Conservation (phyloP, 139 green algal genomes). For the Tetraselmis chui region DNA sequence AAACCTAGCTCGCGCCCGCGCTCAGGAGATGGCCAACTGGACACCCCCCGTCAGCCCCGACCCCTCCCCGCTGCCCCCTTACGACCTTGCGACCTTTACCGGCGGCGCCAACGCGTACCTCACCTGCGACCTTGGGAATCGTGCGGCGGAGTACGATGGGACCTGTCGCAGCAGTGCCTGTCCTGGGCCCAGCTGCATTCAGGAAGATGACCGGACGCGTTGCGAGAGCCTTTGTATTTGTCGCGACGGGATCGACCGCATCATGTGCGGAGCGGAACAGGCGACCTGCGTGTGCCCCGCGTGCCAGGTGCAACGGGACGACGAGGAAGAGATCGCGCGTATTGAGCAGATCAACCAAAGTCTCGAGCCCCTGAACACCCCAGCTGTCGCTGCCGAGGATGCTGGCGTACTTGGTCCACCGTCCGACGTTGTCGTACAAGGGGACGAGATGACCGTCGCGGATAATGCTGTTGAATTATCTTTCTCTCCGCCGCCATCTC, state of each 20-base stretch:
- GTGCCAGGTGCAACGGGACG: neutral
- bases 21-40: neutral
- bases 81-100: slow-evolving; percentile 39
- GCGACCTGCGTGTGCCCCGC: neutral
- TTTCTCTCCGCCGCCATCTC: too few relatives aligned
- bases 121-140: slow-evolving; percentile 31
- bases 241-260: neutral
- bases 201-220: neutral
- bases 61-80: slow-evolving; percentile 3
- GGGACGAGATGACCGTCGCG: too few relatives aligned
- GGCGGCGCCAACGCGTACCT: slow-evolving; percentile 50
- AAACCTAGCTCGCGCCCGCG: neutral
- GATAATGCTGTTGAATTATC: too few relatives aligned
- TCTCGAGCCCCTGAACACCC: neutral
- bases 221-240: neutral
- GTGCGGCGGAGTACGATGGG: slow-evolving; percentile 44
- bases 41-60: neutral
- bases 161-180: slow-evolving; percentile 29
- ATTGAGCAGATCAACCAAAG: neutral
- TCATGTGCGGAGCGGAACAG: neutral
- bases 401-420: too few relatives aligned
- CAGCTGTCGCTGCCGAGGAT: too few relatives aligned
- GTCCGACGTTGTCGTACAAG: too few relatives aligned
- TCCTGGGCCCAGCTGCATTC: neutral
- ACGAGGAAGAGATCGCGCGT: neutral